Conservation (phyloP, 2,329 filamentous ascomycete genomes). For the Penicillium griseofulvum region DNA sequence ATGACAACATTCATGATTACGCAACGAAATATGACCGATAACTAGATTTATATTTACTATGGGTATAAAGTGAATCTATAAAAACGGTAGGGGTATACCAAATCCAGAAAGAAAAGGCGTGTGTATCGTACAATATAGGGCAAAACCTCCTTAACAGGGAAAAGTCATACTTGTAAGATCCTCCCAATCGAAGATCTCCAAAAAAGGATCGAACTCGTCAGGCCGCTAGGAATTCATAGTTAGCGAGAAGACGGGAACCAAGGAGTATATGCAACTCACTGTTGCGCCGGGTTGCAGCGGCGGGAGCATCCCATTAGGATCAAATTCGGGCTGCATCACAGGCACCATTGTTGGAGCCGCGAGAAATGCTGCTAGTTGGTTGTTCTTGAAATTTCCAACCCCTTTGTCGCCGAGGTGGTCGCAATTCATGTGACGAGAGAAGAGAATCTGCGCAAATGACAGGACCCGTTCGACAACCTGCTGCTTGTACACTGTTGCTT, state of each 20-base stretch:
- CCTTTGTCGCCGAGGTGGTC: conserved; percentile 30
- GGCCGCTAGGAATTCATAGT: conserved; percentile 18
- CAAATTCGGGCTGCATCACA: conserved; percentile 24
- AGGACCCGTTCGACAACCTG: conserved; percentile 38
- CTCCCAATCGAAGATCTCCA: conserved; percentile 37
- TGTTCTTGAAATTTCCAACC: conserved; percentile 32
- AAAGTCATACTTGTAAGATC: conserved; percentile 32
- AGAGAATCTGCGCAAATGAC: conserved; percentile 36
- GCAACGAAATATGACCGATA: background rate
- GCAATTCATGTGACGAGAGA: conserved; percentile 34
- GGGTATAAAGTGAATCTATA: background rate
- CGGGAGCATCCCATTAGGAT: conserved; percentile 18
- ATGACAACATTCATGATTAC: background rate
- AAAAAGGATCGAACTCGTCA: conserved; percentile 34
- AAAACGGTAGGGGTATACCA: background rate
- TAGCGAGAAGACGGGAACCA: background rate
- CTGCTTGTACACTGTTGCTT: conserved; percentile 35
- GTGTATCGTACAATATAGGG: background rate
- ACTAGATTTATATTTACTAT: background rate
- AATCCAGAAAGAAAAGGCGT: background rate
- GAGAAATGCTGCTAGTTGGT: conserved; percentile 27
- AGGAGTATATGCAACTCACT: conserved; percentile 18
- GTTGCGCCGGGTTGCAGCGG: conserved; percentile 22
- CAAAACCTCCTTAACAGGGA: conserved; percentile 11
- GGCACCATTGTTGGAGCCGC: conserved; percentile 21